Evolutionary conservation across 2,329 filamentous ascomycete species (phyloP).

Genomic region (Orbilia ellipsospora): DNA sequence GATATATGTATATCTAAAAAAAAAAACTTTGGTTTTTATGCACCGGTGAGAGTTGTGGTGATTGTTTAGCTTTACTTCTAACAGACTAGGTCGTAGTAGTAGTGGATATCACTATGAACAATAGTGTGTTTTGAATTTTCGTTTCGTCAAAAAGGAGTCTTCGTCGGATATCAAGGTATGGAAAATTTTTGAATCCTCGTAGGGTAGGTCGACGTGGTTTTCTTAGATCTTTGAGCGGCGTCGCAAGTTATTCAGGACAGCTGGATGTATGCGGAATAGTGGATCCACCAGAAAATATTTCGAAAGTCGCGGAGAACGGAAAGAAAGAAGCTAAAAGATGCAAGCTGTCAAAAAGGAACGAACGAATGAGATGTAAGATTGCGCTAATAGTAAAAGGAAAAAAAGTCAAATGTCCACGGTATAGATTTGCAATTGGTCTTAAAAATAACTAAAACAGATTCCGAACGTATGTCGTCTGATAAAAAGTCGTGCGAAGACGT

Average conservation of each 20-base stretch:
- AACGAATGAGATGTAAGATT: neutral
- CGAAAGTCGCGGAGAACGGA: neutral
- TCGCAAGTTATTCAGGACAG: conserved; percentile 8
- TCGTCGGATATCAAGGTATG: too few species aligned
- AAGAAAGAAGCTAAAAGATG: conserved; percentile 29
- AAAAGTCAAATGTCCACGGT: neutral
- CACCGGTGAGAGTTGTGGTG: too few species aligned
- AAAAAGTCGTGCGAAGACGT: conserved; percentile 27
- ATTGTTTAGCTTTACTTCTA: too few species aligned
- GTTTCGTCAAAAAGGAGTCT: too few species aligned
- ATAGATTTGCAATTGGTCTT: conserved; percentile 43
- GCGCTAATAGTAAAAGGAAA: neutral
- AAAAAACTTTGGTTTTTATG: too few species aligned
- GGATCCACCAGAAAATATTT: neutral
- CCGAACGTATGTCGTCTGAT: conserved; percentile 27
- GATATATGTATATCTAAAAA: too few species aligned
- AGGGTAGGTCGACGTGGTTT: conserved; percentile 2
- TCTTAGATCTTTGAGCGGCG: neutral
- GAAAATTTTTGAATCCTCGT: neutral
- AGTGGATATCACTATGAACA: too few species aligned
- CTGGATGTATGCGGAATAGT: neutral
- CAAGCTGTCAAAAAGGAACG: conserved; percentile 28
- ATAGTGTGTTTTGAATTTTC: too few species aligned
- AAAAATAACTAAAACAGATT: conserved; percentile 15
- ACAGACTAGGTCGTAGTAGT: too few species aligned